Percentiles rank a stretch among this genome's conserved stretches.
These are phyloP conservation scores for Collybia nuda DNA, from an alignment of 768 basidiomycete genomes.

Conservation along the genomic window DNA sequence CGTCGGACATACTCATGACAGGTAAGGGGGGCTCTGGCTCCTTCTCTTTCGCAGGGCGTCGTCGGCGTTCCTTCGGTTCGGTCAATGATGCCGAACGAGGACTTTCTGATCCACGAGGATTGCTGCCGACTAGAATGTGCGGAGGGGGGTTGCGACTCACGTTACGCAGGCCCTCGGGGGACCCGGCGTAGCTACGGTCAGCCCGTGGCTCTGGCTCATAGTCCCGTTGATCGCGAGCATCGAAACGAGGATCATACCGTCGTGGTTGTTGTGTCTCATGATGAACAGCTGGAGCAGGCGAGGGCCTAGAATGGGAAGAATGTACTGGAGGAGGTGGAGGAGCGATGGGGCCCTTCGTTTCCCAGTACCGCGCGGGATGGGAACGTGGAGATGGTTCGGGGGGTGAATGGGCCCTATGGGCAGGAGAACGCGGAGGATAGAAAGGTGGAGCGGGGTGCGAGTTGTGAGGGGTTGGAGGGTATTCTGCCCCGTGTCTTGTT, in stretches of 20 bases:
- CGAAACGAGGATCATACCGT: constrained; percentile 67
- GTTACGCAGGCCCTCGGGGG: constrained; percentile 43
- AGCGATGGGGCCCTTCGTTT: constrained; percentile 49
- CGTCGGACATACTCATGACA: constrained; percentile 32
- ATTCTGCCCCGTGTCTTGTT: constrained; percentile 40
- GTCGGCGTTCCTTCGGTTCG: constrained; percentile 46
- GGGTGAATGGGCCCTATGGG: constrained; percentile 46
- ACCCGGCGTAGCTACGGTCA: constrained; percentile 39
- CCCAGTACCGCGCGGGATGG: constrained; percentile 57
- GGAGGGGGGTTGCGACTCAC: constrained; percentile 30
- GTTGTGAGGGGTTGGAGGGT: constrained; percentile 30
- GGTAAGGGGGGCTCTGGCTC: constrained; percentile 31
- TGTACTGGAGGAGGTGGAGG: constrained; percentile 26
- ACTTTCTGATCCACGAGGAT: constrained; percentile 57
- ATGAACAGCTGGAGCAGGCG: constrained; percentile 32
- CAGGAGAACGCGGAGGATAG: constrained; percentile 43
- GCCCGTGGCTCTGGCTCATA: constrained; percentile 44
- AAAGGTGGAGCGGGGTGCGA: constrained; percentile 18
- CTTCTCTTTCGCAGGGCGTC: constrained; percentile 49
- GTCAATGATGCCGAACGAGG: constrained; percentile 37
- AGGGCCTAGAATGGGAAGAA: constrained; percentile 27
- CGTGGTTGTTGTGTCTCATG: constrained; percentile 44
- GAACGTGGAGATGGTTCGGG: constrained; percentile 64
- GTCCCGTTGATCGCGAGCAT: constrained; percentile 47
- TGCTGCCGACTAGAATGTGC: constrained; percentile 26